Base-by-base conservation (phyloP, 2,329 filamentous ascomycete species). In the Acarospora socialis region DNA sequence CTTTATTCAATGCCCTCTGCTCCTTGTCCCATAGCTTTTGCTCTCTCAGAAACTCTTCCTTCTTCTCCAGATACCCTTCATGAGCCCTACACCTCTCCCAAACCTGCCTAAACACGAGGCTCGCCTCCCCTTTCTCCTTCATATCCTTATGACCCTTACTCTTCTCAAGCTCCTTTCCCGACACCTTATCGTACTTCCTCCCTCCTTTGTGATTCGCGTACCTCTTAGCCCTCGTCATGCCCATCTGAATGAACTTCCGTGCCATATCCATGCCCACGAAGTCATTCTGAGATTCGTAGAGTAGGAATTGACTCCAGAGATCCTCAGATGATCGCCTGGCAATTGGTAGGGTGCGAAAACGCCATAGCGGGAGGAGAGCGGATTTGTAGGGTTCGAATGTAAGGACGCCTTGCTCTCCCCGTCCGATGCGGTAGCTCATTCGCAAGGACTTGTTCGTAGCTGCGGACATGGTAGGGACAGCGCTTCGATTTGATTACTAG, bases 231-330 rank as follows among this genome's bases (percentile, higher is more conserved):
- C 72, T 51, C 13, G 71, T 76, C 68, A 74, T 74, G 2, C 71
- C 65, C 72, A 76, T 77, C 48, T 76, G 70, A 5, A 76, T 59
- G 42, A 73, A 77, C 44, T 76, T 77, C 16, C 70, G 55, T 12
- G 61, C 52, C 70, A 76, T 76, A 35, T 77, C 72, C 57, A 73
- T 73, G 7, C 73, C 72, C 1, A 76, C 66, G 34, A 77, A 72
- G 46, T 76, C 71, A 3, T 52, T 54, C 5, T 56, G 43, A 2
- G 47, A 44, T n/a, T 66, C 54, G 43, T 71, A 76, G 7, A 55
- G 51, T 9, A 64, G 46, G 42, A 76, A 77, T 3, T 61, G 57
- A 0, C 41, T 33, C 49, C 60, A 68, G 0, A 76, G 57, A 1
- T 55, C 55, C 1, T 49, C 30, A 0, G 68, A 65, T 26, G 66